phyloP scores from a whole-genome alignment of 306 rosid genomes.

The Trichosanthes cucumerina region DNA sequence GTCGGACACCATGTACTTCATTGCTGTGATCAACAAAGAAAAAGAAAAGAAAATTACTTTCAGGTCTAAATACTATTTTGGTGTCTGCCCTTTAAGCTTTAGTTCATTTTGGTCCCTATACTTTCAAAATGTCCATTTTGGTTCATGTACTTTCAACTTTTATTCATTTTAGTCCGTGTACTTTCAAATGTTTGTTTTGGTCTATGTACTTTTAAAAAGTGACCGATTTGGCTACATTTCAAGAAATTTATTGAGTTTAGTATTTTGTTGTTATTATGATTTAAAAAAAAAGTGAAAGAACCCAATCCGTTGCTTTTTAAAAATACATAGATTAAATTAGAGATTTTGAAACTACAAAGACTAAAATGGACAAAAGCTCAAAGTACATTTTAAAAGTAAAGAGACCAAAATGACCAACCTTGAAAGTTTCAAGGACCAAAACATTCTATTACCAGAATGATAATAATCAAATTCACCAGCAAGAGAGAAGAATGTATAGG shows the following conservation, averaged over 20 bases:
- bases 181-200: not conserved
- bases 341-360: not conserved
- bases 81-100: not conserved
- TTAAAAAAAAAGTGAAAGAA: not conserved
- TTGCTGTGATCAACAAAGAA: constrained; percentile 22
- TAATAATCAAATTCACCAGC: not conserved
- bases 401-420: not conserved
- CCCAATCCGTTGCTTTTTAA: not conserved
- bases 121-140: not conserved
- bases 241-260: not conserved
- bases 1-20: constrained; percentile 31
- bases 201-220: not conserved
- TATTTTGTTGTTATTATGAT: not conserved
- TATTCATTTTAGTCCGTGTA: not conserved
- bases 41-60: not conserved
- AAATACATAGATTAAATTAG: not conserved
- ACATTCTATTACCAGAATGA: not conserved
- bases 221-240: not conserved
- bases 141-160: not conserved
- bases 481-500: not conserved
- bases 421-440: not conserved
- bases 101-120: not conserved
- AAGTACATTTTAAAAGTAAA: not conserved
- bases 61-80: not conserved
- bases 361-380: not conserved